Percentiles rank a stretch among this genome's conserved stretches.
These are phyloP conservation scores for Chrysochromulina tobinii DNA, from an alignment of 78 protist genomes.

Conservation along the genomic window DNA sequence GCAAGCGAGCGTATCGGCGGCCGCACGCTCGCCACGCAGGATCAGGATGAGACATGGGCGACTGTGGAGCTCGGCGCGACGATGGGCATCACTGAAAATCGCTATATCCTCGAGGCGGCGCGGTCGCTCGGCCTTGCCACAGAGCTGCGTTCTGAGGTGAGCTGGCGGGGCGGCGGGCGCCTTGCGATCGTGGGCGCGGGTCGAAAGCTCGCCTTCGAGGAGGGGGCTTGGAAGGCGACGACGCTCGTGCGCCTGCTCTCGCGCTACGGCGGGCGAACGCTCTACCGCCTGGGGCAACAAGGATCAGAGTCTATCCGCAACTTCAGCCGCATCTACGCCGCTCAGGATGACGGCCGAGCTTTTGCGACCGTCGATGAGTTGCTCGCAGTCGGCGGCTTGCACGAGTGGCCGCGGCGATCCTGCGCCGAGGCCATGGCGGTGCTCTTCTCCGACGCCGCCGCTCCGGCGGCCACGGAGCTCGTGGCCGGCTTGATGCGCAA, in stretches of 20 bases:
- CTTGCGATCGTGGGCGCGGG: neutral
- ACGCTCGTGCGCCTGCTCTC: neutral
- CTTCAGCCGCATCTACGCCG: neutral
- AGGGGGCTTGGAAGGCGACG: neutral
- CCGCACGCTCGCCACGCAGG: no score
- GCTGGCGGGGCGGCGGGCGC: no score
- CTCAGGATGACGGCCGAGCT: neutral
- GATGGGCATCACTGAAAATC: neutral
- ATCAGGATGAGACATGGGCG: no score
- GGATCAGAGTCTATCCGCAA: neutral
- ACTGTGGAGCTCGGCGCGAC: neutral
- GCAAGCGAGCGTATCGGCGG: no score
- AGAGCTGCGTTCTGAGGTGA: neutral
- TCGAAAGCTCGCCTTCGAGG: neutral
- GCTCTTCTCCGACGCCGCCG: neutral
- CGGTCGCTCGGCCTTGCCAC: neutral
- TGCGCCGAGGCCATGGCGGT: neutral
- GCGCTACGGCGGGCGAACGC: neutral
- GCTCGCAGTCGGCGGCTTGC: neutral
- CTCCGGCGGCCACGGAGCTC: neutral
- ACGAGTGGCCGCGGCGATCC: no score
- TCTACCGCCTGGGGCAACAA: neutral
- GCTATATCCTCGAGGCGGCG: neutral
- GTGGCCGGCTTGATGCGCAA: neutral
- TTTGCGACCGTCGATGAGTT: neutral